Evolutionary conservation across 306 rosid genomes (phyloP), one percentile per base, ranked within the genome.

Genomic region (Psophocarpus tetragonolobus): DNA sequence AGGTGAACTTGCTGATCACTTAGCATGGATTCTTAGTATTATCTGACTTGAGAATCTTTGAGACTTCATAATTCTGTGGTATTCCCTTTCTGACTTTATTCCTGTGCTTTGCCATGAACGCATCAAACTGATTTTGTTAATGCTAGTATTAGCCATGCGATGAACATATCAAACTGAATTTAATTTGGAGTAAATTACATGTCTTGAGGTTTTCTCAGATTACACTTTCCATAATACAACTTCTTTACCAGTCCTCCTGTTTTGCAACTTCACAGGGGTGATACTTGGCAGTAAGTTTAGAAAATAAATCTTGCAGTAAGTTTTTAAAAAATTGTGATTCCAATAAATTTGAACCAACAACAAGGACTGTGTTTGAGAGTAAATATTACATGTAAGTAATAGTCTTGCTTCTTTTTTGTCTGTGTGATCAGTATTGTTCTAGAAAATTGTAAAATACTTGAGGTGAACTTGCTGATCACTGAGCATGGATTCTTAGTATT

Each of bases 191-290:
- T n/a, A n/a, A n/a, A n/a, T n/a, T n/a, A n/a, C n/a, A n/a, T n/a
- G n/a, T n/a, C n/a, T n/a, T n/a, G n/a, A n/a, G n/a, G n/a, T n/a
- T n/a, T n/a, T n/a, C n/a, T n/a, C n/a, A n/a, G n/a, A n/a, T n/a
- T n/a, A n/a, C n/a, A n/a, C n/a, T n/a, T n/a, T n/a, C n/a, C n/a
- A n/a, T n/a, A n/a, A n/a, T n/a, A n/a, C n/a, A n/a, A n/a, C n/a
- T n/a, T n/a, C n/a, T n/a, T n/a, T n/a, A n/a, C n/a, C n/a, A n/a
- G n/a, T n/a, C n/a, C n/a, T n/a, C n/a, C n/a, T n/a, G n/a, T n/a
- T n/a, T n/a, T 75, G 48, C 27, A 36, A n/a, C 39, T 32, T 57
- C 14, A 69, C 84, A 90, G 95, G 12, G 1, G 17, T 67, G 56
- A 50, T 26, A 36, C 56, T 35, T 24, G 21, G 21, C 15, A 21